phyloP scores from a whole-genome alignment of 345 rosid species.

The Cardamine occulta region DNA sequence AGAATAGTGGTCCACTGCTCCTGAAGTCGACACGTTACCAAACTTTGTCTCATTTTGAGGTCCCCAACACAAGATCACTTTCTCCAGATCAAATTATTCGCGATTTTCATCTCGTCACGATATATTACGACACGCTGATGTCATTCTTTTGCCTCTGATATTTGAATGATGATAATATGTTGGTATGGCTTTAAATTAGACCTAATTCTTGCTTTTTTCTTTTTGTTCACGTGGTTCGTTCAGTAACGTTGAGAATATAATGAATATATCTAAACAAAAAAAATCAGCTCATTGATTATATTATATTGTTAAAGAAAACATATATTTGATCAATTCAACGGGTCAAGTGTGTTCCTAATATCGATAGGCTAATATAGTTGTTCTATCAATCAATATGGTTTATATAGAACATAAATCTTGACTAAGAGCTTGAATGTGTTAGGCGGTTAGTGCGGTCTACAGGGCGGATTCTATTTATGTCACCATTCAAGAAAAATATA shows the following conservation, averaged over 20 bases:
- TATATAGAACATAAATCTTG: not conserved
- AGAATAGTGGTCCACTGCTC: slow-evolving; percentile 47
- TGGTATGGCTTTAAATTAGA: slow-evolving; percentile 29
- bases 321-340: not conserved
- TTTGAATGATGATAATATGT: slow-evolving; percentile 1
- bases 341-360: slow-evolving; percentile 4
- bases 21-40: slow-evolving; percentile 48
- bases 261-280: not conserved
- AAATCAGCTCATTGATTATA: slow-evolving; percentile 8
- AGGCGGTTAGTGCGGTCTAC: too few species aligned
- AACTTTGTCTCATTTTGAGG: slow-evolving; percentile 38
- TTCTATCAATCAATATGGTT: not conserved
- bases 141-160: not conserved
- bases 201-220: slow-evolving; percentile 26
- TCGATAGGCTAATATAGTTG: not conserved
- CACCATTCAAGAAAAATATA: too few species aligned
- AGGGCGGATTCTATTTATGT: too few species aligned
- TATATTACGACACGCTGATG: slow-evolving; percentile 20
- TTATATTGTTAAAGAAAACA: not conserved
- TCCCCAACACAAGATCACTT: slow-evolving; percentile 24
- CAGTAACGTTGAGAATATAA: slow-evolving; percentile 36
- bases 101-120: slow-evolving; percentile 21
- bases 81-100: slow-evolving; percentile 28
- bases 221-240: slow-evolving; percentile 33
- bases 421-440: too few species aligned